Percentiles rank a stretch among this genome's conserved stretches.
Conservation (phyloP, 1,139 yeast genomes). For the Yamadazyma siamensis region DNA sequence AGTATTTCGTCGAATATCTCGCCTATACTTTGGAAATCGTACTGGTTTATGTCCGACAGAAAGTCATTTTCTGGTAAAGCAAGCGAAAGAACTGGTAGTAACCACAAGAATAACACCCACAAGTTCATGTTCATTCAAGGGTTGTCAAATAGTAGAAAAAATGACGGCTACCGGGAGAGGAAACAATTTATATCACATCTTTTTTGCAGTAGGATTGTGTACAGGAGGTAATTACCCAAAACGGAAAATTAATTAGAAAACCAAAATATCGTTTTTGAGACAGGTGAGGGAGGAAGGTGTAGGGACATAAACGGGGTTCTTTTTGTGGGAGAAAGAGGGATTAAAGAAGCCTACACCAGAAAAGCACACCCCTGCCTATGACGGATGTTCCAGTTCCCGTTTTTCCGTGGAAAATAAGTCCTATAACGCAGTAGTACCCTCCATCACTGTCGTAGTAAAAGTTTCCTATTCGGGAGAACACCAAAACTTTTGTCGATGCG, state of each 20-base stretch:
- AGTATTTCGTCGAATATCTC: conserved; percentile 11
- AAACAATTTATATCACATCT: not conserved
- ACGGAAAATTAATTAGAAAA: not conserved
- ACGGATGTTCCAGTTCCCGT: too few species aligned
- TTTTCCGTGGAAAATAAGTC: too few species aligned
- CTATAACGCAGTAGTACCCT: too few species aligned
- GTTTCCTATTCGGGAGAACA: not conserved
- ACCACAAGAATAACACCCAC: not conserved
- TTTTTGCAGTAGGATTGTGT: not conserved
- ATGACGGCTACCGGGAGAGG: not conserved
- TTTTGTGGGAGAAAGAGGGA: too few species aligned
- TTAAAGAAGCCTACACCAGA: too few species aligned
- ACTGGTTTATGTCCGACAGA: not conserved
- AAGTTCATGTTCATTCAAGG: too few species aligned
- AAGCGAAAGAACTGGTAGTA: not conserved
- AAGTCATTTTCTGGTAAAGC: not conserved
- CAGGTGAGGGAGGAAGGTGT: too few species aligned
- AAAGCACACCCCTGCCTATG: too few species aligned
- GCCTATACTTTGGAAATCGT: not conserved
- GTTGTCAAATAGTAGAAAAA: too few species aligned
- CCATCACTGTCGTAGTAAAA: too few species aligned
- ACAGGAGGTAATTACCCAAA: not conserved
- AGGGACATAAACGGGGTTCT: too few species aligned
- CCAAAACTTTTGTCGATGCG: not conserved
- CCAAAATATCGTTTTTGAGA: too few species aligned